Base-by-base conservation (phyloP, 129 eudicot species). In the Artemisia tridentata region DNA sequence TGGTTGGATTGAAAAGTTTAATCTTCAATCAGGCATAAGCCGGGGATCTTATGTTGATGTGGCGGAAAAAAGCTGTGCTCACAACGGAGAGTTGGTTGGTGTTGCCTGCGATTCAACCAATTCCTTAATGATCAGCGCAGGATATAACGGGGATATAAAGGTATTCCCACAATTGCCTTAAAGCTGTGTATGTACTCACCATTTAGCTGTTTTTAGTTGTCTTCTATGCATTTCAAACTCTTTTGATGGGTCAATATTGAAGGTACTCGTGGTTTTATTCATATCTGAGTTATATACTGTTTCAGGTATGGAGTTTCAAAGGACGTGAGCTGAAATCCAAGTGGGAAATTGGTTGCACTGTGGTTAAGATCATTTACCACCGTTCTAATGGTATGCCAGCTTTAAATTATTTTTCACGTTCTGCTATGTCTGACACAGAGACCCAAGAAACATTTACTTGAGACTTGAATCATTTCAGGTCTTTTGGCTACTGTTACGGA, bases 31-130 rank as follows among this genome's bases (percentile, higher is more conserved):
- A 66, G 99, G 99, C 60, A 48, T 88, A 15, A 95, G 96, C 62
- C 86, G 99, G 62, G 99, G 99, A 48, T 86, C 82, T 73, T 95
- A 85, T 60, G 57, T 86, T 57, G 97, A 95, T 65, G 65, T 19
- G 23, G 78, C 82, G 47, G 95, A 79, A 72, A 67, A 70, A 73
- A 74, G 65, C 21, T 77, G 75, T 79, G 97, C 96, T 54, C 99
- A 95, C 61, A 73, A 80, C 78, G 93, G 93, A 67, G 99, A 88
- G 78, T 93, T 90, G 21, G 83, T 95, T 71, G 99, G 99, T 14
- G 81, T 95, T 51, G 97, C 93, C 11, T 90, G 97, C 83, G 99
- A 95, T 81, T 88, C 99, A 25, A 90, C 99, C 66, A 95, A 95
- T 74, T 79, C 95, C 59, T 65, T 88, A 48, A 69, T 95, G 97